phyloP scores from a whole-genome alignment of 129 eudicot genomes.

The Cynara cardunculus region DNA sequence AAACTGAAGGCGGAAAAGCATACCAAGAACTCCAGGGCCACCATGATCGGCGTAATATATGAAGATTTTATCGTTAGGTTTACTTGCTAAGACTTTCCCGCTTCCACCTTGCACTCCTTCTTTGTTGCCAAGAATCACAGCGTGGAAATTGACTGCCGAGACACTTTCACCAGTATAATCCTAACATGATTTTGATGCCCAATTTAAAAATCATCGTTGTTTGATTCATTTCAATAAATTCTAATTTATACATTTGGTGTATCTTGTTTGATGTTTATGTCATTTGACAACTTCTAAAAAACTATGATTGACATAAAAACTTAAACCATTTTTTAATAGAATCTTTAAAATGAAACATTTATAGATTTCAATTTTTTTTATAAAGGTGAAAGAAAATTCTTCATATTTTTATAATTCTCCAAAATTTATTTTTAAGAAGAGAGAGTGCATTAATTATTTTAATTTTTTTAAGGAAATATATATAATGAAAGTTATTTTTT shows the following conservation, averaged over 20 bases:
- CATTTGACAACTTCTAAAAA: not conserved
- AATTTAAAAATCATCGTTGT: not conserved
- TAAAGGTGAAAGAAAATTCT: too few species aligned
- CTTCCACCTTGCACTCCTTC: slow-evolving; percentile 59
- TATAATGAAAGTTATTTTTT: too few species aligned
- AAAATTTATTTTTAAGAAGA: too few species aligned
- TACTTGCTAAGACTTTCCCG: slow-evolving; percentile 58
- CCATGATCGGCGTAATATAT: slow-evolving; percentile 73
- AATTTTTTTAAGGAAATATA: too few species aligned
- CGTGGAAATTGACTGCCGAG: slow-evolving; percentile 42
- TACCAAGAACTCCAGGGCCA: slow-evolving; percentile 75
- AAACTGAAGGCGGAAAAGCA: not conserved
- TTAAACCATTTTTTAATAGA: too few species aligned
- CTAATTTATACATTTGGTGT: not conserved
- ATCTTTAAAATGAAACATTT: too few species aligned
- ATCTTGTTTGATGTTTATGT: not conserved
- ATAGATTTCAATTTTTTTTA: too few species aligned
- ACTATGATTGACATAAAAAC: not conserved
- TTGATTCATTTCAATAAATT: not conserved
- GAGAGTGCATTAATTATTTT: too few species aligned
- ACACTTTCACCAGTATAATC: slow-evolving; percentile 67
- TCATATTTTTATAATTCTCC: too few species aligned
- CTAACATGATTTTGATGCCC: slow-evolving; percentile 12
- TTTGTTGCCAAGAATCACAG: slow-evolving; percentile 60
- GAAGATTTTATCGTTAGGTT: slow-evolving; percentile 58